phyloP scores from a whole-genome alignment of 805 yeast genomes.

The Saturnispora dispora region DNA sequence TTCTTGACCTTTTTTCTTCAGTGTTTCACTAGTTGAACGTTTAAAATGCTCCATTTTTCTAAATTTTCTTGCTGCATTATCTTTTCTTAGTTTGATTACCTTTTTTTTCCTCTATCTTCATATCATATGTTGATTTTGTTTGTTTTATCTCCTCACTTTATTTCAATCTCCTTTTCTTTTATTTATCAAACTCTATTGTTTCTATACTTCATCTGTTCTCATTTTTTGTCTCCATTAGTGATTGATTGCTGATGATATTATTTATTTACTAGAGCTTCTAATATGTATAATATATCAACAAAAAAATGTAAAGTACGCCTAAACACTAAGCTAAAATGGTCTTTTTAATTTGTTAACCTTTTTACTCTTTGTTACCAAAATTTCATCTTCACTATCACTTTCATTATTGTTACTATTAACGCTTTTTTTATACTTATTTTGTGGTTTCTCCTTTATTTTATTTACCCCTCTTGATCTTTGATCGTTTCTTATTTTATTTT shows the following conservation, averaged over 20 bases:
- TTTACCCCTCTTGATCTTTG: slow-evolving; percentile 11
- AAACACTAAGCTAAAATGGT: background rate
- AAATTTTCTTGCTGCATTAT: background rate
- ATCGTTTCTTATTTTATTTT: slow-evolving; percentile 22
- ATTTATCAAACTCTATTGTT: background rate
- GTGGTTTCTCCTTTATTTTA: slow-evolving; percentile 3
- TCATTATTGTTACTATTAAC: background rate
- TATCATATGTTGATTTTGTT: background rate
- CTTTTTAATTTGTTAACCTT: slow-evolving; percentile 1
- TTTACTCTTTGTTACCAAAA: background rate
- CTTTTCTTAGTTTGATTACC: background rate
- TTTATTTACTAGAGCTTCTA: background rate
- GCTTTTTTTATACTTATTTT: slow-evolving; percentile 1
- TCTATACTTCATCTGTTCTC: background rate
- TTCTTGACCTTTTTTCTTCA: background rate
- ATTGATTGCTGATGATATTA: background rate
- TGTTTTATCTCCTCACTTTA: background rate
- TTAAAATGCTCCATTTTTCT: background rate
- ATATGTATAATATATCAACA: background rate
- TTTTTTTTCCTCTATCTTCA: no score
- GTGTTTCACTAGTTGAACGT: background rate
- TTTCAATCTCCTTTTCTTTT: background rate
- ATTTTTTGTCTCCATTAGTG: background rate
- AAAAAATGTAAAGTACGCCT: background rate
- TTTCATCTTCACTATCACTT: background rate